Evolutionary conservation across 2,329 filamentous ascomycete genomes (phyloP), one percentile per base, ranked within the genome.

Genomic region (Macrophomina pseudophaseolina): DNA sequence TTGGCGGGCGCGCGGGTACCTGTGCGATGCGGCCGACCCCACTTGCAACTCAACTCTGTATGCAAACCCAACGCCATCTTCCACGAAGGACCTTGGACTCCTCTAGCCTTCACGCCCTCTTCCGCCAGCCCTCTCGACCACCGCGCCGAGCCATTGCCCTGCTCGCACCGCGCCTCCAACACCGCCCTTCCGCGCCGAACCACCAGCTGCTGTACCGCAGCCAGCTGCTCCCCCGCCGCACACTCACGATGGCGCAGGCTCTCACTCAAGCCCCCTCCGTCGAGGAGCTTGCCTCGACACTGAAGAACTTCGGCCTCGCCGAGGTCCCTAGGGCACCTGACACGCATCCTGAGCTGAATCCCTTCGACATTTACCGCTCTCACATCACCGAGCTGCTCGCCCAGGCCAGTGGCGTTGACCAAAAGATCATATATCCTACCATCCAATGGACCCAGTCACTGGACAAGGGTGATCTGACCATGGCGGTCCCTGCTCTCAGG

Each of bases 381-480:
- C 90, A 94, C 76, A 86, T 96, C 69, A 89, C 91, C 69, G 84
- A 89, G 49, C 82, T 91, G 58, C 81, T 96, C 48, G 82, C 87
- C 40, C 82, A 87, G 23, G 85, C 93, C 68, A 91, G 90, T 2
- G 90, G 90, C 28, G 90, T 92, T 33, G 90, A 92, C 67, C 77
- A 84, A 40, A 82, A 85, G 64, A 87, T 93, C 72, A 89, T 96
- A 75, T 93, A 91, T 80, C 87, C 88, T 32, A 88, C 88, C 44
- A 82, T 97, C 49, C 87, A 91, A 81, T 94, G 91, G 91, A 94
- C 92, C 5, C 84, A 87, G 69, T 87, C 89, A 44, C 83, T 93
- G 28, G 92, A 95, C 70, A 93, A 94, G 82, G 93, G 93, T 56
- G 93, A 97, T 79, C 81, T 96, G 72, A 86, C 91, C 64, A 80